Evolutionary conservation across 345 rosid species (phyloP).

Genomic region (Populus tremula): DNA sequence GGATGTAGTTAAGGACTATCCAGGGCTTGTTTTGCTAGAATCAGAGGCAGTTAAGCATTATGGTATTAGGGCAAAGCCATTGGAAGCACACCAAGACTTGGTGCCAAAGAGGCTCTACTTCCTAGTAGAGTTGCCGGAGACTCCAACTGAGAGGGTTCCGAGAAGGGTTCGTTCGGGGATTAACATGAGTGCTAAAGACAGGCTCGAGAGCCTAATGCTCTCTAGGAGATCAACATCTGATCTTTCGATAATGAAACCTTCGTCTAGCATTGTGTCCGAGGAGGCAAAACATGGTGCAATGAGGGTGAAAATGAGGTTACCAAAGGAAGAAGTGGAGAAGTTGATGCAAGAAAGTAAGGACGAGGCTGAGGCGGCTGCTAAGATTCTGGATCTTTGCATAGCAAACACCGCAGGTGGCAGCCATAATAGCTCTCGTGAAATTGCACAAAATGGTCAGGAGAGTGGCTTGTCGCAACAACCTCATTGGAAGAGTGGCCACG

Average conservation of each 20-base stretch:
- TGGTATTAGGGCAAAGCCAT: constrained; percentile 72
- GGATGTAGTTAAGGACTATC: constrained; percentile 58
- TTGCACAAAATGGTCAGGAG: not conserved
- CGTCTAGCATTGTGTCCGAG: not conserved
- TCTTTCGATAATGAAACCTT: constrained; percentile 47
- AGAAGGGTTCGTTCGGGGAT: constrained; percentile 81
- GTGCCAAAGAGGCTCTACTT: constrained; percentile 78
- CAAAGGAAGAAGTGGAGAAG: constrained; percentile 67
- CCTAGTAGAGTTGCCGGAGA: constrained; percentile 66
- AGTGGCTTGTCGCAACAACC: constrained; percentile 11
- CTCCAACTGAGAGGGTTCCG: constrained; percentile 36
- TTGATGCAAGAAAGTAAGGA: constrained; percentile 56
- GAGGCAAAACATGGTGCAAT: constrained; percentile 20
- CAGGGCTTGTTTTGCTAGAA: constrained; percentile 69
- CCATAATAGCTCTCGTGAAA: not conserved
- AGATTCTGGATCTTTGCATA: constrained; percentile 60
- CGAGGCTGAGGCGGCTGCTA: constrained; percentile 59
- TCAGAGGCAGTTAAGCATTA: constrained; percentile 74
- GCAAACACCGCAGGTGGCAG: not conserved
- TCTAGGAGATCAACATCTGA: constrained; percentile 78
- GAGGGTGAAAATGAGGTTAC: constrained; percentile 66
- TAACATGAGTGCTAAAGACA: constrained; percentile 77
- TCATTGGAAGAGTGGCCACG: constrained; percentile 36
- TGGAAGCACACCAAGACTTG: constrained; percentile 52
- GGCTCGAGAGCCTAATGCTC: constrained; percentile 76